phyloP scores from a whole-genome alignment of 495 filamentous ascomycete genomes.

The Ascodesmis nigricans region DNA sequence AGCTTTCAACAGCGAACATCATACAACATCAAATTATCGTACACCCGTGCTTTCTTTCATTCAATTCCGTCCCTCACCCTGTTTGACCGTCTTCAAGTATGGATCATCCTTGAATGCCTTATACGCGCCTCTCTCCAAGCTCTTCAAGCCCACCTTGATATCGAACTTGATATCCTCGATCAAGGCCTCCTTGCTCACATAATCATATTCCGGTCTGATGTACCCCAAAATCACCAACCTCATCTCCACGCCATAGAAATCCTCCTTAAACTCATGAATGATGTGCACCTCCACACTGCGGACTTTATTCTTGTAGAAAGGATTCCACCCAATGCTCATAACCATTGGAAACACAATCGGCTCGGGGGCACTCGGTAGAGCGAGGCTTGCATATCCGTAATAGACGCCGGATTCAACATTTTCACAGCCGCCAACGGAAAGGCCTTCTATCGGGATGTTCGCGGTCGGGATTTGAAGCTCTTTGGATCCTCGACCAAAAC shows the following conservation, averaged over 20 bases:
- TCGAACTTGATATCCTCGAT: constrained; percentile 74
- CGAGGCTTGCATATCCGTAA: constrained; percentile 63
- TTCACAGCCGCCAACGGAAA: constrained; percentile 44
- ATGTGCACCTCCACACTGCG: constrained; percentile 82
- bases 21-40: too few relatives aligned
- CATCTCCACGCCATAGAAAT: constrained; percentile 72
- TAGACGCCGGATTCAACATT: constrained; percentile 62
- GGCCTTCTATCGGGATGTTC: constrained; percentile 68
- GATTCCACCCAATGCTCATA: constrained; percentile 89
- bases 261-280: constrained; percentile 43
- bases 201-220: constrained; percentile 76
- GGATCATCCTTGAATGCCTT: constrained; percentile 29
- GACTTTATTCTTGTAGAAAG: constrained; percentile 72
- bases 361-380: constrained; percentile 23
- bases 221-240: constrained; percentile 63
- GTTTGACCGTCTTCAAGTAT: constrained; percentile 22
- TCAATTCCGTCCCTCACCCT: constrained; percentile 20
- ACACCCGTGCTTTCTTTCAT: too few relatives aligned
- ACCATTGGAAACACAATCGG: constrained; percentile 58
- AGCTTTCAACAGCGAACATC: too few relatives aligned
- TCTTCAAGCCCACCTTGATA: constrained; percentile 57
- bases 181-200: constrained; percentile 57
- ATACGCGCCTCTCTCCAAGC: constrained; percentile 51
- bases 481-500: constrained; percentile 82
- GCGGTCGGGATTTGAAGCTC: constrained; percentile 94